Percentiles rank a stretch among this genome's conserved stretches.
phyloP scores from a whole-genome alignment of 106 monocot genomes.

The Dioscorea zingiberensis region DNA sequence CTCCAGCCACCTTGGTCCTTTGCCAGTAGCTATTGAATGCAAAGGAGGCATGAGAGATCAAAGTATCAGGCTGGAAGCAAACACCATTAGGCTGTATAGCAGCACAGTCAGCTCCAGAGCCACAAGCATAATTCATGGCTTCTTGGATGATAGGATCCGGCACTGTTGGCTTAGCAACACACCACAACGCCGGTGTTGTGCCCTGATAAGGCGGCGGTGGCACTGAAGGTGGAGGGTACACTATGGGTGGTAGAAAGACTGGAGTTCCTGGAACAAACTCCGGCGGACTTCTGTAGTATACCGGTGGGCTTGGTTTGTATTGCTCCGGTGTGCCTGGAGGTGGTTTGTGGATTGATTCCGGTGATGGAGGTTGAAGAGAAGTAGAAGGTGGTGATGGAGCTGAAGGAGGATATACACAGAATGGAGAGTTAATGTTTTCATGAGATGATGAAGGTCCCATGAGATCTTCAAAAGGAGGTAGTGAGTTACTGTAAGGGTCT shows the following conservation, averaged over 20 bases:
- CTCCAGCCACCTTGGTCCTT: constrained; percentile 40
- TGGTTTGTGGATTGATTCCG: neutral
- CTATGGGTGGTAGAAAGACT: constrained; percentile 40
- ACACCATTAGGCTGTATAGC: constrained; percentile 46
- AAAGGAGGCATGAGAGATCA: constrained; percentile 60
- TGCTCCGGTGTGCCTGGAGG: too few species aligned
- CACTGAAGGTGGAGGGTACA: constrained; percentile 43
- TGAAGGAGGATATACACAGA: constrained; percentile 33
- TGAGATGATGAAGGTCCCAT: constrained; percentile 48
- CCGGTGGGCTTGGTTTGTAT: too few species aligned
- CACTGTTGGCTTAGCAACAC: constrained; percentile 71
- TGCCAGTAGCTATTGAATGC: constrained; percentile 87
- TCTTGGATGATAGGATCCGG: constrained; percentile 68
- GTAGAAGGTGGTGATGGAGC: constrained; percentile 10
- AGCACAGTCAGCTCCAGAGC: constrained; percentile 60
- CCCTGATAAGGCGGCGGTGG: constrained; percentile 15
- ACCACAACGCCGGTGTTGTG: constrained; percentile 30
- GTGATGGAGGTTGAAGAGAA: constrained; percentile 12
- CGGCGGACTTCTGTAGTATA: constrained; percentile 18
- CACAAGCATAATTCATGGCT: constrained; percentile 78
- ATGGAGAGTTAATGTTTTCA: constrained; percentile 26
- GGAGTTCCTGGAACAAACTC: constrained; percentile 24
- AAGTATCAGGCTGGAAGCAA: constrained; percentile 55
- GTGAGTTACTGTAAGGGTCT: too few species aligned
- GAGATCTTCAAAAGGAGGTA: too few species aligned